Conservation (phyloP, 306 rosid species). For the Cucumis cinereus region DNA sequence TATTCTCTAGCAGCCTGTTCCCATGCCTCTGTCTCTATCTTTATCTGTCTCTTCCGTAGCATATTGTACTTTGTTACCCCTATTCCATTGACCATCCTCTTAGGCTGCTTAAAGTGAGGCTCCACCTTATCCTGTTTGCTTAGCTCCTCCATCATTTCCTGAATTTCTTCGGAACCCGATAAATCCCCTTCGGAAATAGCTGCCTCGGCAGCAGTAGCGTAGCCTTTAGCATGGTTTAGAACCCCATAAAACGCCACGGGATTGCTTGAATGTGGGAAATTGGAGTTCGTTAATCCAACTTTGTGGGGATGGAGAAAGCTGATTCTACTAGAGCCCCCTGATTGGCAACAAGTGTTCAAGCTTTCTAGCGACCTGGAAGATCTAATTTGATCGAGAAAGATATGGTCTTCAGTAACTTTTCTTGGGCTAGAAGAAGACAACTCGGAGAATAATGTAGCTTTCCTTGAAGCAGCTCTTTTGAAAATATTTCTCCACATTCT, state of each 20-base stretch:
- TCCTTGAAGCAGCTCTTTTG: slow-evolving; percentile 36
- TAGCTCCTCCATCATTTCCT: slow-evolving; percentile 31
- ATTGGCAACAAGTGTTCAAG: slow-evolving; percentile 2
- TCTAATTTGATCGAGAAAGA: slow-evolving; percentile 16
- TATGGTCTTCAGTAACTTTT: slow-evolving; percentile 6
- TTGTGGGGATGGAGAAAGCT: slow-evolving; percentile 8
- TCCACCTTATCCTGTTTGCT: slow-evolving; percentile 20
- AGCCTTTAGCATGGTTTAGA: slow-evolving; percentile 16
- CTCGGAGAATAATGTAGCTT: slow-evolving; percentile 12
- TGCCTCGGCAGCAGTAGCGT: slow-evolving; percentile 62
- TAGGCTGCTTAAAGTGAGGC: slow-evolving; percentile 21
- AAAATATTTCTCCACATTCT: slow-evolving; percentile 54
- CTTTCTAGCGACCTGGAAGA: slow-evolving; percentile 1
- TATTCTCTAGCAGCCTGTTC: slow-evolving; percentile 77
- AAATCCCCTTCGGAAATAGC: slow-evolving; percentile 57
- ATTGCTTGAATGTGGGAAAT: slow-evolving; percentile 13
- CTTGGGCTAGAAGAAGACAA: slow-evolving; percentile 9
- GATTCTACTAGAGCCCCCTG: slow-evolving; percentile 10
- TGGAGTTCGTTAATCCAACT: slow-evolving; percentile 20
- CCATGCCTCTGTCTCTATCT: slow-evolving; percentile 92
- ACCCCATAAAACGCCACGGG: slow-evolving; percentile 15
- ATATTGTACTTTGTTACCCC: slow-evolving; percentile 22
- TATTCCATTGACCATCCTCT: slow-evolving; percentile 26
- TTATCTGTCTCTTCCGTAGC: slow-evolving; percentile 58
- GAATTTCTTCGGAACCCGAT: slow-evolving; percentile 47